Evolutionary conservation across 2,329 filamentous ascomycete genomes (phyloP), one percentile per base, ranked within the genome.

Genomic region (Apiospora aurea): DNA sequence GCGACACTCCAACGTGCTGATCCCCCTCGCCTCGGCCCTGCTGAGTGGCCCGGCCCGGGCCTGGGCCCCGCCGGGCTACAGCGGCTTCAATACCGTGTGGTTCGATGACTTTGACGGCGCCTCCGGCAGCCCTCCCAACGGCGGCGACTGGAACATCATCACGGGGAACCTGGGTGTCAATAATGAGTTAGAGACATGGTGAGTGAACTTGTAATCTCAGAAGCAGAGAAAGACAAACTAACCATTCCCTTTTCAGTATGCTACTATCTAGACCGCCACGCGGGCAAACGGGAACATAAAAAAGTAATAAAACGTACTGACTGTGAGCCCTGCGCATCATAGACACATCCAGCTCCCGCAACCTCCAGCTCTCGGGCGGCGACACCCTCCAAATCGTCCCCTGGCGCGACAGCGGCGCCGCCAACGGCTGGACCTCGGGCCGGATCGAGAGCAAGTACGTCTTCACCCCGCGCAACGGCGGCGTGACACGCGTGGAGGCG

Each of bases 91-190:
- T 14, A 34, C 47, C 51, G 18, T 47, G 11, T 70, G 69, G 69
- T 46, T 21, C 57, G 69, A 70, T 4, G 43, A 4, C 38, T 88
- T 88, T 74, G 34, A 74, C n/a, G 85, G 85, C 11, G 71, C 79
- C 8, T 77, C 81, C 18, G 85, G 84, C 11, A 74, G 76, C n/a
- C 70, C 77, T 7, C 82, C 83, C 57, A 82, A 84, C 77, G 38
- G 74, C 7, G 73, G 75, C 61, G 82, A 79, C 73, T 88, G 87
- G 87, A 84, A 85, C 78, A 82, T 84, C 75, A 81, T 85, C 70
- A 82, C 83, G 43, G 78, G 80, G 24, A 77, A 73, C 69, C 53
- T 72, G 29, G 71, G 71, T n/a, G 73, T 74, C n/a, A 74, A 74
- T 51, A 44, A 43, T 7, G 73, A 74, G 67, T 46, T 74, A 10